Percentiles rank a stretch among this genome's conserved stretches.
Evolutionary conservation across 2,329 filamentous ascomycete species (phyloP).

Genomic region (Aspergillus proliferans): DNA sequence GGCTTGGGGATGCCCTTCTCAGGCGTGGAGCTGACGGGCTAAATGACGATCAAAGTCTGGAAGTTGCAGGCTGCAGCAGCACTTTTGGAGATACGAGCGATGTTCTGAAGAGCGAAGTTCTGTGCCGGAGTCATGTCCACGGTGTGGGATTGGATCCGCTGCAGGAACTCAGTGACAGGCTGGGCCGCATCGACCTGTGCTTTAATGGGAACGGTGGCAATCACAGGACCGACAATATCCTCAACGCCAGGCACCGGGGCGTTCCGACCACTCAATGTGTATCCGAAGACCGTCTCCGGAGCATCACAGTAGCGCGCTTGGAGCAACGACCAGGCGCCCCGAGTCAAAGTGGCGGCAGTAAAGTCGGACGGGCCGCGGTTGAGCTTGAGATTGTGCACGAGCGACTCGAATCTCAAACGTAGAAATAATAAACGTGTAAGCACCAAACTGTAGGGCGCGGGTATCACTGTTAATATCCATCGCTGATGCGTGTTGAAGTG

Average conservation of each 20-base stretch:
- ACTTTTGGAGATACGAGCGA: constrained; percentile 44
- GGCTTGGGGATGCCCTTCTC: constrained; percentile 5
- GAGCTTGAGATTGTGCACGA: not conserved
- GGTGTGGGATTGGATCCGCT: constrained; percentile 47
- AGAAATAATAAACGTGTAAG: constrained; percentile 41
- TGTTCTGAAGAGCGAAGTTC: constrained; percentile 46
- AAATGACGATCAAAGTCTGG: constrained; percentile 34
- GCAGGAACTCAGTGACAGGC: constrained; percentile 43
- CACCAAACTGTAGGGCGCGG: constrained; percentile 36
- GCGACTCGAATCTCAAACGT: constrained; percentile 24
- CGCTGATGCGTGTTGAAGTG: constrained; percentile 41
- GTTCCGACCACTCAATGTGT: constrained; percentile 40
- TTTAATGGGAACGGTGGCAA: constrained; percentile 39
- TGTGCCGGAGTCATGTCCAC: constrained; percentile 53
- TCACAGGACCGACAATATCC: constrained; percentile 39
- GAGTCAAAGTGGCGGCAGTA: constrained; percentile 38
- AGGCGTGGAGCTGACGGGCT: constrained; percentile 13
- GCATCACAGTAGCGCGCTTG: constrained; percentile 31
- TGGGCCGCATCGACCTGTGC: constrained; percentile 24
- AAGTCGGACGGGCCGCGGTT: constrained; percentile 8
- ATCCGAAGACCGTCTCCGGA: constrained; percentile 38
- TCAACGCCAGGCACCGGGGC: constrained; percentile 35
- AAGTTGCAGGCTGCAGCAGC: constrained; percentile 33
- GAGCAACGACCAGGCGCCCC: constrained; percentile 38
- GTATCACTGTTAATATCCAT: constrained; percentile 41